Conservation (phyloP, 495 filamentous ascomycete species). For the Aspergillus egyptiacus region DNA sequence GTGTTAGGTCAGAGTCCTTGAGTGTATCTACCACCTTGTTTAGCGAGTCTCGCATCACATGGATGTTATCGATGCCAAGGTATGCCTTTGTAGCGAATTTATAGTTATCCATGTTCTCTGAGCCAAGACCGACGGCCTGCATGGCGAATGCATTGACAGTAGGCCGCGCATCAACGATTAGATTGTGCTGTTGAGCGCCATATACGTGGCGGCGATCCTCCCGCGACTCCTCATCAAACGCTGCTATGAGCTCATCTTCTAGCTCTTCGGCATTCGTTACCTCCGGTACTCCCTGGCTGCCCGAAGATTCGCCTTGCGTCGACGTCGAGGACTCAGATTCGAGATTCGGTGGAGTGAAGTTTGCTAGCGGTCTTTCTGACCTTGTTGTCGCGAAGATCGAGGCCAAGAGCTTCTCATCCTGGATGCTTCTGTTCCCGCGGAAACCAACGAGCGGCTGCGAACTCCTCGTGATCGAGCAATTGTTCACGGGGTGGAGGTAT, state of each 20-base stretch:
- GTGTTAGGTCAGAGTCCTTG: conserved; percentile 86
- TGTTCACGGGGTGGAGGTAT: conserved; percentile 94
- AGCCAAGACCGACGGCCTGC: conserved; percentile 89
- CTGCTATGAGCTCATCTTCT: conserved; percentile 66
- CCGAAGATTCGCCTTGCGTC: conserved; percentile 48
- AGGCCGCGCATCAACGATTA: conserved; percentile 95
- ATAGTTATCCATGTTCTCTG: conserved; percentile 98
- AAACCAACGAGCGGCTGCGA: conserved; percentile 90
- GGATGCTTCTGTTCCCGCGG: conserved; percentile 81
- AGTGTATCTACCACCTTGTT: conserved; percentile 83
- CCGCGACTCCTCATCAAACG: conserved; percentile 33
- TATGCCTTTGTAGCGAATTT: conserved; percentile 86
- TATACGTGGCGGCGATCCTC: conserved; percentile 59
- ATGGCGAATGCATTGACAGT: conserved; percentile 94
- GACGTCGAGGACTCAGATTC: conserved; percentile 54
- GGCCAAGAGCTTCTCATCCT: conserved; percentile 89
- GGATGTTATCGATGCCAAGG: conserved; percentile 98
- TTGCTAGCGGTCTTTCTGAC: conserved; percentile 40
- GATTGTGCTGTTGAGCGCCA: conserved; percentile 87
- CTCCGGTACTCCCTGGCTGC: conserved; percentile 35
- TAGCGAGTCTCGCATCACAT: conserved; percentile 93
- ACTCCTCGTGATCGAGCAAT: conserved; percentile 92
- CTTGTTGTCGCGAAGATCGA: conserved; percentile 84
- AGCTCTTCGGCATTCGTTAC: conserved; percentile 56
- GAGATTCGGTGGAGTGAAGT: conserved; percentile 32